Evolutionary conservation across 352 stramenopile species (phyloP).

Genomic region (Plasmopara halstedii): DNA sequence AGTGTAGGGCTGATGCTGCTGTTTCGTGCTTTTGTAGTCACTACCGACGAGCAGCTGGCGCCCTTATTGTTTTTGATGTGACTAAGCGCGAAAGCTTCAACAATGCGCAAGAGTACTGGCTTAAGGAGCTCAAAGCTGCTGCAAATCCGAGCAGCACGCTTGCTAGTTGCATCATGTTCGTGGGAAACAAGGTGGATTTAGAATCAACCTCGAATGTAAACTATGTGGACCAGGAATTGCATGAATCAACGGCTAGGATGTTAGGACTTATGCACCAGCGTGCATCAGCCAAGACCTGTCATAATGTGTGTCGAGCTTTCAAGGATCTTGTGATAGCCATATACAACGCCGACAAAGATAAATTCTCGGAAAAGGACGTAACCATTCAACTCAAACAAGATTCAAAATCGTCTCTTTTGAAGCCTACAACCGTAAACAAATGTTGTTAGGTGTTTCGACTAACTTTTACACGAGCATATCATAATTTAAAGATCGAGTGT

Average conservation of each 20-base stretch:
- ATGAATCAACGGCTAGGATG: slow-evolving; percentile 32
- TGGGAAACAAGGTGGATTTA: slow-evolving; percentile 77
- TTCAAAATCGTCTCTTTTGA: slow-evolving; percentile 1
- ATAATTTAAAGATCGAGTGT: too few species aligned
- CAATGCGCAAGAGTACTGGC: slow-evolving; percentile 63
- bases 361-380: slow-evolving; percentile 30
- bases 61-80: slow-evolving; percentile 74
- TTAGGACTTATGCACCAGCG: slow-evolving; percentile 45
- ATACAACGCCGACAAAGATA: slow-evolving; percentile 53
- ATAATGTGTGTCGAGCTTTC: slow-evolving; percentile 60
- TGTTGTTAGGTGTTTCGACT: slow-evolving; percentile 21
- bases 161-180: slow-evolving; percentile 58
- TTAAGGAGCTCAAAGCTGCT: slow-evolving; percentile 65
- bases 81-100: slow-evolving; percentile 54
- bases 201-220: slow-evolving; percentile 6
- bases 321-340: slow-evolving; percentile 66
- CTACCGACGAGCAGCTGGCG: slow-evolving; percentile 63
- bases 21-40: slow-evolving; percentile 26
- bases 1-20: not conserved
- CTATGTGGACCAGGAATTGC: slow-evolving; percentile 29
- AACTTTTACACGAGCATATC: too few species aligned
- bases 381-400: slow-evolving; percentile 33
- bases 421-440: slow-evolving; percentile 1
- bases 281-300: slow-evolving; percentile 59
- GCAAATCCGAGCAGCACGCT: slow-evolving; percentile 57